phyloP scores from a whole-genome alignment of 306 rosid species.

The Trifolium subterraneum region DNA sequence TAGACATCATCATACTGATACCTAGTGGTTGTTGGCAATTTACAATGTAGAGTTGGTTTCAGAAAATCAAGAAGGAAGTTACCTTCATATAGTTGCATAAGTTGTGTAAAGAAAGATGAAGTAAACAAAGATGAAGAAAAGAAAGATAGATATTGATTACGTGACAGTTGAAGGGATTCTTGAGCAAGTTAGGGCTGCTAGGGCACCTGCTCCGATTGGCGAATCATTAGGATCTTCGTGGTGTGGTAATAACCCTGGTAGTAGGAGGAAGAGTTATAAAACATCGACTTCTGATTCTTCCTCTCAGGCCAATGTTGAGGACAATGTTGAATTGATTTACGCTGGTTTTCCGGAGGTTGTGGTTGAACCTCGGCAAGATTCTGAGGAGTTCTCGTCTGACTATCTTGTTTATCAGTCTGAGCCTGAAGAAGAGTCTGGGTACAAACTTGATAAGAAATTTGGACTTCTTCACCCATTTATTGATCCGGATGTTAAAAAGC shows the following conservation, averaged over 20 bases:
- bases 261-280: conserved; percentile 86
- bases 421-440: conserved; percentile 72
- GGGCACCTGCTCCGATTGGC: conserved; percentile 82
- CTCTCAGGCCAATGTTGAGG: conserved; percentile 47
- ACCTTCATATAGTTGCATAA: conserved; percentile 59
- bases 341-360: conserved; percentile 46
- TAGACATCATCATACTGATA: conserved; percentile 73
- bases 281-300: conserved; percentile 49
- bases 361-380: conserved; percentile 60
- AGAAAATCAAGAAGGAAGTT: conserved; percentile 50
- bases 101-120: conserved; percentile 71
- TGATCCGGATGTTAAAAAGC: conserved; percentile 76
- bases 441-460: conserved; percentile 65
- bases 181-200: conserved; percentile 79
- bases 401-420: conserved; percentile 80
- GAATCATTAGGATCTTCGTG: conserved; percentile 79
- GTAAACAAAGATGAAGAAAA: conserved; percentile 60
- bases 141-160: conserved; percentile 56
- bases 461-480: conserved; percentile 86
- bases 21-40: conserved; percentile 56
- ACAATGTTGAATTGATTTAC: conserved; percentile 46
- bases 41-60: conserved; percentile 60
- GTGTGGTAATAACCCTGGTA: conserved; percentile 85
- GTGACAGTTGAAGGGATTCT: conserved; percentile 86
- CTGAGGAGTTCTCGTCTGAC: conserved; percentile 63